phyloP scores from a whole-genome alignment of 495 filamentous ascomycete species.

The Neurospora sp. region DNA sequence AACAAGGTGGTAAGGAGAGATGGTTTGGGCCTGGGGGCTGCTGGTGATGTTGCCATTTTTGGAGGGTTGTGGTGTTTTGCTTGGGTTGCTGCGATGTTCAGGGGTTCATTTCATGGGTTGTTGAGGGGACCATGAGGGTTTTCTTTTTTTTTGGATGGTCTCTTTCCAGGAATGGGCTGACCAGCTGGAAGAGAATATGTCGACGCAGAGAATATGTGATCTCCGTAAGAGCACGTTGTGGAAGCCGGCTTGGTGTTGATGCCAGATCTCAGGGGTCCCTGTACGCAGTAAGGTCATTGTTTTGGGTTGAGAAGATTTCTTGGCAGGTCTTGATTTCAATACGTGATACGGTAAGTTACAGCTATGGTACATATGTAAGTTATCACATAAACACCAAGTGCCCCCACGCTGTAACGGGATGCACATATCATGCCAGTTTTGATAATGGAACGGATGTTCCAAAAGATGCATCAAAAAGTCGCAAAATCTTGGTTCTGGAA shows the following conservation, averaged over 20 bases:
- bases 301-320: not conserved
- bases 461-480: not conserved
- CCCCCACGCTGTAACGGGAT: not conserved
- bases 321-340: not conserved
- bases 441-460: not conserved
- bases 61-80: not conserved
- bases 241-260: not conserved
- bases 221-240: not conserved
- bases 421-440: not conserved
- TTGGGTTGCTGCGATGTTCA: not conserved
- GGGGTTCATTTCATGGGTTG: not conserved
- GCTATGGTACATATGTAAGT: not conserved
- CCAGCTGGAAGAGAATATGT: not conserved
- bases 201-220: not conserved
- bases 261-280: not conserved
- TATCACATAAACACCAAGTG: not conserved
- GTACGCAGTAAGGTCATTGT: not conserved
- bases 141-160: not conserved
- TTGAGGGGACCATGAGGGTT: not conserved
- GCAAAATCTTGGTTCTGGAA: not conserved
- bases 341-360: not conserved
- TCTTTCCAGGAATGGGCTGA: not conserved
- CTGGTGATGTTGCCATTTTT: not conserved
- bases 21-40: not conserved
- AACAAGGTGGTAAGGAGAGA: slow-evolving; percentile 22